Conservation (phyloP, 2,329 filamentous ascomycete genomes). For the Xylariaceae sp. region DNA sequence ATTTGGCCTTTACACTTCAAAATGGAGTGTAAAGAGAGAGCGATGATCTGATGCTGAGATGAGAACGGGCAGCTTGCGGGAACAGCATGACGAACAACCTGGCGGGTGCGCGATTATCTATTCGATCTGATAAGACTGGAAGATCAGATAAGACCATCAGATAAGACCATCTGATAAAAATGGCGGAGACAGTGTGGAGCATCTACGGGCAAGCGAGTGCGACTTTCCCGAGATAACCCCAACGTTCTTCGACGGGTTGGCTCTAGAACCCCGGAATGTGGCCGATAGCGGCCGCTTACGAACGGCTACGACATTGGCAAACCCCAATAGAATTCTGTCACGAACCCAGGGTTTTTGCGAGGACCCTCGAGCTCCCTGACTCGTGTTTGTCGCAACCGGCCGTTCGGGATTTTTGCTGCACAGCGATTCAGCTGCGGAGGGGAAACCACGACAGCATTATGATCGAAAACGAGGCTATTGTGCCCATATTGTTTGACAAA, state of each 20-base stretch:
- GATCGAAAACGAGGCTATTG: too few relatives aligned
- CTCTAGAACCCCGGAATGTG: background rate
- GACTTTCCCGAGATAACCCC: background rate
- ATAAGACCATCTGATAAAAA: conserved; percentile 10
- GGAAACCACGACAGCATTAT: too few relatives aligned
- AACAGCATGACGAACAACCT: background rate
- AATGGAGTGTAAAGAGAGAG: background rate
- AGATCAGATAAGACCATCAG: conserved; percentile 2
- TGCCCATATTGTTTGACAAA: too few relatives aligned
- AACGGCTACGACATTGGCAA: background rate
- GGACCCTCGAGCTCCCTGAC: too few relatives aligned
- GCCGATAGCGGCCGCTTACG: background rate
- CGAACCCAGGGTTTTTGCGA: too few relatives aligned
- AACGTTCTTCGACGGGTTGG: background rate
- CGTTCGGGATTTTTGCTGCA: too few relatives aligned
- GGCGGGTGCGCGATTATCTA: conserved; percentile 16
- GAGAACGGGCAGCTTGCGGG: background rate
- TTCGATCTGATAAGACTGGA: conserved; percentile 18
- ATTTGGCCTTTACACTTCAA: background rate
- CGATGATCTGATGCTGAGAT: background rate
- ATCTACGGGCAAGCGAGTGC: background rate
- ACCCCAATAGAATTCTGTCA: too few relatives aligned
- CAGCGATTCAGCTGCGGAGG: too few relatives aligned
- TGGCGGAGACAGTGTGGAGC: conserved; percentile 9
- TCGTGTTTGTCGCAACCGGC: too few relatives aligned